These are phyloP conservation scores for Dactylonectria macrodidyma DNA, from an alignment of 2,329 filamentous ascomycete genomes.

Conservation along the genomic window DNA sequence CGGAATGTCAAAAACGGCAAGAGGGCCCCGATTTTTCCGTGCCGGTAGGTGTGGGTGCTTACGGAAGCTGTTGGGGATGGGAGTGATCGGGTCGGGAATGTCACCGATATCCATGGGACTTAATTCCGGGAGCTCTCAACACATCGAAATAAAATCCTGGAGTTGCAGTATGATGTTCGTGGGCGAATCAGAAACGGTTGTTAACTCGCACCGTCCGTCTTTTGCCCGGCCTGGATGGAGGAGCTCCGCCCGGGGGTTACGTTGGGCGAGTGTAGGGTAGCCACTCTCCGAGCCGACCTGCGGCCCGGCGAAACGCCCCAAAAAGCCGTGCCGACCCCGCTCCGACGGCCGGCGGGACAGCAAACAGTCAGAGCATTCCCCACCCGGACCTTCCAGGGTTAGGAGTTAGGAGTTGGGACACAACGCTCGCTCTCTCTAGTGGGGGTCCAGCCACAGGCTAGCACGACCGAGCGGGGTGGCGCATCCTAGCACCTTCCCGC, in stretches of 20 bases:
- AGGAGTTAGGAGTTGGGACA: no score
- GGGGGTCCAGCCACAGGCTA: constrained; percentile 8
- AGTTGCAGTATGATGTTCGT: neutral
- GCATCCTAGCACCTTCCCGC: constrained; percentile 1
- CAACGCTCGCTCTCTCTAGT: neutral
- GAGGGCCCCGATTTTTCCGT: constrained; percentile 6
- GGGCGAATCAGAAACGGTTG: neutral
- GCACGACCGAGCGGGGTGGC: constrained; percentile 29
- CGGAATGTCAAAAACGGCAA: constrained; percentile 15
- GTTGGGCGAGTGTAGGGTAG: constrained; percentile 6
- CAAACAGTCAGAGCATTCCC: constrained; percentile 30
- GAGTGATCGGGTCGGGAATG: neutral
- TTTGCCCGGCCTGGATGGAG: constrained; percentile 6
- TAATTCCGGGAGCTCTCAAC: neutral
- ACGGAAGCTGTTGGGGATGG: neutral
- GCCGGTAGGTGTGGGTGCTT: constrained; percentile 6
- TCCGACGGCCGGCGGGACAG: constrained; percentile 42
- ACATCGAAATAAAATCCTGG: no score
- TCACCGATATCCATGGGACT: neutral
- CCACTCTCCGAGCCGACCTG: constrained; percentile 15
- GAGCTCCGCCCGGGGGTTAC: constrained; percentile 24
- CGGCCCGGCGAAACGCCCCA: neutral
- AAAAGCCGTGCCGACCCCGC: constrained; percentile 29
- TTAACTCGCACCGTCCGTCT: neutral
- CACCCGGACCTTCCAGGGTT: constrained; percentile 4